A percentile compares a stretch with the other conserved stretches of the same genome.
Conservation (phyloP, 345 rosid genomes). For the Lagerstroemia speciosa region DNA sequence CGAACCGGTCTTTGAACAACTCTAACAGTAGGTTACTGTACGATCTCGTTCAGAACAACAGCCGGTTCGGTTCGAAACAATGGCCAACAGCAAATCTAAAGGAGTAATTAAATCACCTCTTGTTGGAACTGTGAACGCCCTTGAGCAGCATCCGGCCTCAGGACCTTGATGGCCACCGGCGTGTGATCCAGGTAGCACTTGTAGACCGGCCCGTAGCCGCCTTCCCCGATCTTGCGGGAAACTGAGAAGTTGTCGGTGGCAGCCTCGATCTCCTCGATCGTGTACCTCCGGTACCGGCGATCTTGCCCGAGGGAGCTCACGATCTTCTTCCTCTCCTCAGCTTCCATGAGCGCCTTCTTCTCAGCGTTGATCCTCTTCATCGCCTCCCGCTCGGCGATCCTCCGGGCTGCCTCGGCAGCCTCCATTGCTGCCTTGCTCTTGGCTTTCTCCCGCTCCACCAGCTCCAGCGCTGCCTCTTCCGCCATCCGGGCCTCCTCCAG, state of each 20-base stretch:
- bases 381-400: conserved; percentile 48
- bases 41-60: no score
- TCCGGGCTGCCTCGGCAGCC: conserved; percentile 52
- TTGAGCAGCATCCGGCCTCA: conserved; percentile 79
- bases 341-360: conserved; percentile 21
- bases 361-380: conserved; percentile 48
- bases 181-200: conserved; percentile 56
- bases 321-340: conserved; percentile 24
- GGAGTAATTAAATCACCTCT: conserved; percentile 30
- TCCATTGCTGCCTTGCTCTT: conserved; percentile 50
- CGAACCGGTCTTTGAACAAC: no score
- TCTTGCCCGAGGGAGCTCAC: conserved; percentile 17
- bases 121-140: conserved; percentile 76
- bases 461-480: conserved; percentile 51
- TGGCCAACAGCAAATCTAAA: neutral
- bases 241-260: conserved; percentile 50
- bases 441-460: conserved; percentile 51
- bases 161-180: conserved; percentile 71
- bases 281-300: conserved; percentile 47
- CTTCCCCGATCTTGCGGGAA: conserved; percentile 76
- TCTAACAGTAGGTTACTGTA: no score
- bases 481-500: conserved; percentile 40
- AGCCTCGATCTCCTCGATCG: conserved; percentile 66
- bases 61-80: no score
- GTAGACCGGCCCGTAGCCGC: conserved; percentile 93